phyloP scores from a whole-genome alignment of 257 asterid genomes.

The Solanum etuberosum region DNA sequence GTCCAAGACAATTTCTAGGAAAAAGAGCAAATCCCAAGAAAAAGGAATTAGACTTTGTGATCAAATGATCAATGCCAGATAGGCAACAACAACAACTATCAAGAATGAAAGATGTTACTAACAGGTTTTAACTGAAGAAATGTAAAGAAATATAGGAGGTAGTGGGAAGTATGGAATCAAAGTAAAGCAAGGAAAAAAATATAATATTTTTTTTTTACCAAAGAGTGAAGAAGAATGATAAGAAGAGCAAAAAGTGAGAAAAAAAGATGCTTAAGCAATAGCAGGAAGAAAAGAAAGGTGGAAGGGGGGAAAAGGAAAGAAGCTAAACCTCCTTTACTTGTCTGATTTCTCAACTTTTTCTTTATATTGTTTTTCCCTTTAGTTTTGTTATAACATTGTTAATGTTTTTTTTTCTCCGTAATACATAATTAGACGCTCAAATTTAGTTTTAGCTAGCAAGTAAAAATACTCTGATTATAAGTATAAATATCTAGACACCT shows the following conservation, averaged over 20 bases:
- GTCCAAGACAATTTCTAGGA: conserved; percentile 10
- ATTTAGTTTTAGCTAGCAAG: neutral
- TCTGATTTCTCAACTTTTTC: conserved; percentile 23
- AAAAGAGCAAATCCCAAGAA: conserved; percentile 14
- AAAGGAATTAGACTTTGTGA: conserved; percentile 27
- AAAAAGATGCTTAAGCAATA: conserved; percentile 64
- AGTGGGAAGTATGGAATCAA: conserved; percentile 20
- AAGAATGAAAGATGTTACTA: conserved; percentile 23
- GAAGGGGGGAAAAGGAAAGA: conserved; percentile 19
- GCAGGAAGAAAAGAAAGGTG: conserved; percentile 50
- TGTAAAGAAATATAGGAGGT: conserved; percentile 24
- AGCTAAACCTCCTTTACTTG: conserved; percentile 24
- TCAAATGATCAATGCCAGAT: conserved; percentile 35
- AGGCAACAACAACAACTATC: conserved; percentile 13
- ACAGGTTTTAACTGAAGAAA: conserved; percentile 26
- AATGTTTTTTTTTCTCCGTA: neutral
- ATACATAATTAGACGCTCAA: neutral
- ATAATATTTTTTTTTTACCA: neutral
- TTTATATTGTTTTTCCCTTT: neutral
- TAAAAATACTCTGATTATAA: neutral
- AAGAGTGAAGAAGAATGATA: conserved; percentile 25
- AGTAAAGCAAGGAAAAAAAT: conserved; percentile 19
- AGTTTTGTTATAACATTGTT: neutral
- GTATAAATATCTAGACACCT: neutral
- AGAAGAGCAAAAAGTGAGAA: conserved; percentile 18